These are phyloP conservation scores for Anisodus tanguticus DNA, from an alignment of 257 asterid species.

Conservation along the genomic window DNA sequence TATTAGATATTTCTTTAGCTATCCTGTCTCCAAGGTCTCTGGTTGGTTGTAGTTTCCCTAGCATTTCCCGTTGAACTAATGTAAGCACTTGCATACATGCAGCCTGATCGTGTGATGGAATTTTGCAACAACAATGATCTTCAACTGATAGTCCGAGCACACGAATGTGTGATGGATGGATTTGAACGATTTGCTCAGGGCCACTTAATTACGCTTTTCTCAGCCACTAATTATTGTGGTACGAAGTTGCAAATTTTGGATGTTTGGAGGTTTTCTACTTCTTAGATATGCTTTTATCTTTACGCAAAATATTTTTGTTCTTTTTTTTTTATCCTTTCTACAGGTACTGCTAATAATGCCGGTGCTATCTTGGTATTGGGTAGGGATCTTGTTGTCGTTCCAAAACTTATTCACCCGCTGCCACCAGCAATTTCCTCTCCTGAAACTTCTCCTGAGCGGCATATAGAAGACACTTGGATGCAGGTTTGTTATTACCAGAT, in stretches of 20 bases:
- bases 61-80: conserved; percentile 5
- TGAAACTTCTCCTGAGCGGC: conserved; percentile 84
- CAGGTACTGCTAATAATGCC: conserved; percentile 97
- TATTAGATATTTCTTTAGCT: background rate
- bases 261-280: background rate
- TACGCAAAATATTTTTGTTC: background rate
- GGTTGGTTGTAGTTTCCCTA: background rate
- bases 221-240: conserved; percentile 99
- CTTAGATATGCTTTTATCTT: background rate
- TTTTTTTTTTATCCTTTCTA: conserved; percentile 13
- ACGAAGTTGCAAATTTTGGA: conserved; percentile 35
- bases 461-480: conserved; percentile 95
- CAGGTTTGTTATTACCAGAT: conserved; percentile 57
- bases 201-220: conserved; percentile 90
- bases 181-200: conserved; percentile 99
- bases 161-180: conserved; percentile 99
- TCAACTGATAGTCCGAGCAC: conserved; percentile 95
- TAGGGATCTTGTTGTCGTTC: conserved; percentile 97
- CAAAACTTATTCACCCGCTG: conserved; percentile 87
- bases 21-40: background rate
- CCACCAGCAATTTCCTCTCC: conserved; percentile 94
- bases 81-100: conserved; percentile 38
- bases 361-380: conserved; percentile 99
- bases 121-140: conserved; percentile 96
- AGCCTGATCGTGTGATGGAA: conserved; percentile 99